Conservation (phyloP, 345 rosid species). For the Eucalyptus tenuipes region DNA sequence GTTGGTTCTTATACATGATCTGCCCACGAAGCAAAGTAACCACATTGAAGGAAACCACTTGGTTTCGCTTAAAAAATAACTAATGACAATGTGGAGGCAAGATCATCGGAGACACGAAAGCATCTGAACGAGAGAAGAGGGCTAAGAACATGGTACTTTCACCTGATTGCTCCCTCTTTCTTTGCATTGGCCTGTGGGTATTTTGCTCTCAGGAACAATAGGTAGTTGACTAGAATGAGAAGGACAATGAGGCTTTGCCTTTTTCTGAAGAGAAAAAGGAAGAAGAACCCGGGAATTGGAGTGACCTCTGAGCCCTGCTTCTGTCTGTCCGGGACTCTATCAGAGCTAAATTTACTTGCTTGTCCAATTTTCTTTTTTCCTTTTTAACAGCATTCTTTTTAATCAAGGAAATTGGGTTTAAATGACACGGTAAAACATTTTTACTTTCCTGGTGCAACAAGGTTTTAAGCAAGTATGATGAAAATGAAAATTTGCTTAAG, state of each 20-base stretch:
- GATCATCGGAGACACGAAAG: not conserved
- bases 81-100: not conserved
- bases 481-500: not conserved
- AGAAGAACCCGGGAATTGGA: not conserved
- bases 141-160: not conserved
- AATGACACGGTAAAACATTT: not conserved
- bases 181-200: not conserved
- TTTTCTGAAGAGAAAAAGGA: not conserved
- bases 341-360: not conserved
- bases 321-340: not conserved
- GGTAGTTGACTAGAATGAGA: not conserved
- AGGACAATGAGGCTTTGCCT: not conserved
- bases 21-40: not conserved
- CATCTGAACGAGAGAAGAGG: not conserved
- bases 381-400: not conserved
- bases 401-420: not conserved
- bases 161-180: not conserved
- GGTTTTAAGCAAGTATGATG: not conserved
- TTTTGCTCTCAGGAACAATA: not conserved
- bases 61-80: not conserved
- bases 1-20: slow-evolving; percentile 96
- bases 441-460: not conserved
- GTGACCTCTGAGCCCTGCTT: not conserved
- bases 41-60: not conserved
- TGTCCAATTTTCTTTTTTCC: not conserved